Conservation (phyloP, 139 green algal genomes). For the Chlorella sp. region DNA sequence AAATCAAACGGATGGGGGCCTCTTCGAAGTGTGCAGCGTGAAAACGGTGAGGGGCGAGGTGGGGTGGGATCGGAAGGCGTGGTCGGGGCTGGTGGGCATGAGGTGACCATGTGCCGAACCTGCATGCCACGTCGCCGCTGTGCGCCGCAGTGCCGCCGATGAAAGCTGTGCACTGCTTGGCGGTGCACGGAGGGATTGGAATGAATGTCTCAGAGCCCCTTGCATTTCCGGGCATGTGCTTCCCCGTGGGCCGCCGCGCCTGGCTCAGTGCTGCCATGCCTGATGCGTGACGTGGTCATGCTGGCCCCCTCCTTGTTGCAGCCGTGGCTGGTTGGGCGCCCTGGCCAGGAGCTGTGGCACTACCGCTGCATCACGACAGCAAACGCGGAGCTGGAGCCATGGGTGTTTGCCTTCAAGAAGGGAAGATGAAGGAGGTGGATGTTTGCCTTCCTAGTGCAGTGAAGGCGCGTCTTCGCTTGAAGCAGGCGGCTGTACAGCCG, state of each 20-base stretch:
- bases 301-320: not conserved
- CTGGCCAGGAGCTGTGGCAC: slow-evolving; percentile 13
- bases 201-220: too few relatives aligned
- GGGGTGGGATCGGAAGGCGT: not conserved
- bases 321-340: slow-evolving; percentile 16
- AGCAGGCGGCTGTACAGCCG: too few relatives aligned
- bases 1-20: not conserved
- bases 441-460: not conserved
- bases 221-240: not conserved
- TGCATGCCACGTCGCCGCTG: too few relatives aligned
- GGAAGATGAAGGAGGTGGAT: too few relatives aligned
- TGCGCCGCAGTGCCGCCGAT: too few relatives aligned
- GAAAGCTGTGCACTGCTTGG: too few relatives aligned
- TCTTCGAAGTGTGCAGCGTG: slow-evolving; percentile 12
- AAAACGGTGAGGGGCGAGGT: not conserved
- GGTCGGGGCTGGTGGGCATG: not conserved
- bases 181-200: too few relatives aligned
- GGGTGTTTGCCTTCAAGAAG: slow-evolving; percentile 30
- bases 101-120: too few relatives aligned
- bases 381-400: slow-evolving; percentile 23
- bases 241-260: too few relatives aligned
- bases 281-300: not conserved
- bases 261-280: not conserved
- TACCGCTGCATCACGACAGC: slow-evolving; percentile 11
- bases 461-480: too few relatives aligned